Percentiles rank a stretch among this genome's conserved stretches.
Conservation (phyloP, 2,329 filamentous ascomycete genomes). For the Clathrospora elynae region DNA sequence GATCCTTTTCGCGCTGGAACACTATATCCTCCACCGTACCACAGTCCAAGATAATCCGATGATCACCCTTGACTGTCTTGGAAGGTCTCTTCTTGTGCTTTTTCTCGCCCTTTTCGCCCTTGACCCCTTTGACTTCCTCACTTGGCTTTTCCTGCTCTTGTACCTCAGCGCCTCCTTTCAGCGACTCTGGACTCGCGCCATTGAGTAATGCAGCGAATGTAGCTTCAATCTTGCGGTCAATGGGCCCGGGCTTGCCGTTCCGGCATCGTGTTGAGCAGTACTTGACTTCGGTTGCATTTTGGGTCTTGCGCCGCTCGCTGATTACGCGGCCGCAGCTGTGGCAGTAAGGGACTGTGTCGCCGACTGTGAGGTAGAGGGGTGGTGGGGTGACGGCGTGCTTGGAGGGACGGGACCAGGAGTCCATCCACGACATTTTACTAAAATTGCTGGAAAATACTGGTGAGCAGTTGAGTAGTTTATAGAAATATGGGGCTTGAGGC, state of each 20-base stretch:
- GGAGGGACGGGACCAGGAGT: slow-evolving; percentile 53
- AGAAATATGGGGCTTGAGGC: neutral
- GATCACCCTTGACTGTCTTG: slow-evolving; percentile 55
- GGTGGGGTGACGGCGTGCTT: slow-evolving; percentile 54
- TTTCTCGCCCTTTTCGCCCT: slow-evolving; percentile 18
- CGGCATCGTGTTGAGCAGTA: slow-evolving; percentile 65
- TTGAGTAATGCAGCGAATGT: slow-evolving; percentile 54
- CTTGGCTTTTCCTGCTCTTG: slow-evolving; percentile 5
- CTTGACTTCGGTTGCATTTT: slow-evolving; percentile 50
- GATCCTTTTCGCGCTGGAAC: slow-evolving; percentile 55
- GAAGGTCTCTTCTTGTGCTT: slow-evolving; percentile 37
- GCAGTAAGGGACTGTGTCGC: slow-evolving; percentile 60
- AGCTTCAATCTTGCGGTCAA: slow-evolving; percentile 60
- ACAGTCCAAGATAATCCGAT: slow-evolving; percentile 56
- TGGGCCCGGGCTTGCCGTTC: slow-evolving; percentile 55
- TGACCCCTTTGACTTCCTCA: neutral
- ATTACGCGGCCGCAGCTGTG: slow-evolving; percentile 63
- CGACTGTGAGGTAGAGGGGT: slow-evolving; percentile 59
- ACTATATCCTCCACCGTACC: slow-evolving; percentile 57
- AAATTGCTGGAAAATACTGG: slow-evolving; percentile 1
- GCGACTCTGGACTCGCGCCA: slow-evolving; percentile 36
- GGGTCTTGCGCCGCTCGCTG: slow-evolving; percentile 46
- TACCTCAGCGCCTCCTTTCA: slow-evolving; percentile 24
- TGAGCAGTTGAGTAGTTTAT: neutral
- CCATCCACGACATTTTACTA: slow-evolving; percentile 56